phyloP scores from a whole-genome alignment of 73 alveolate species.

The Blepharisma japonicum region DNA sequence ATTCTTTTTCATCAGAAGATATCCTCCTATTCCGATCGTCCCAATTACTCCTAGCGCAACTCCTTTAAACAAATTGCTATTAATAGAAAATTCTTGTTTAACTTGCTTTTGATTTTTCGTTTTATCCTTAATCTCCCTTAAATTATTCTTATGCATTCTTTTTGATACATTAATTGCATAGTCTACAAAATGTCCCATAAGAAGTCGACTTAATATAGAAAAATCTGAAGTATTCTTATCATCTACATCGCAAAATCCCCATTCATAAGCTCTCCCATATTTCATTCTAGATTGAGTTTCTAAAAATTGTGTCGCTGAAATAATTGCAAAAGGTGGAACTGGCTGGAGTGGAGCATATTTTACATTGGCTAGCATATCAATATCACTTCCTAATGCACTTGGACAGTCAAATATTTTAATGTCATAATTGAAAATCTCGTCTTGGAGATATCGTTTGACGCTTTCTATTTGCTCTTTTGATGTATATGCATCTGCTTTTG shows the following conservation, averaged over 20 bases:
- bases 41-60: too few species aligned
- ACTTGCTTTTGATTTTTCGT: not conserved
- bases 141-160: not conserved
- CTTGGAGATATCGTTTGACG: not conserved
- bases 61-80: too few species aligned
- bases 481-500: constrained; percentile 13
- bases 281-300: not conserved
- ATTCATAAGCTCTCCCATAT: not conserved
- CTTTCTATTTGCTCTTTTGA: not conserved
- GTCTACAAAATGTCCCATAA: not conserved
- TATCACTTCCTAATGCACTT: not conserved
- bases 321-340: constrained; percentile 20
- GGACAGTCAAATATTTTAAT: not conserved
- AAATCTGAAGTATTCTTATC: constrained; percentile 3
- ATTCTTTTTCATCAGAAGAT: too few species aligned
- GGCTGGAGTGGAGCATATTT: not conserved
- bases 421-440: not conserved
- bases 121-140: not conserved
- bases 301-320: not conserved
- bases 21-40: too few species aligned
- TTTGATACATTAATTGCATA: not conserved
- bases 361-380: not conserved
- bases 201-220: not conserved
- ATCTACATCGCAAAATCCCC: constrained; percentile 6
- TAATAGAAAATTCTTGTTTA: not conserved